Evolutionary conservation across 192 early-diverging fungal genomes (phyloP).

Genomic region (Lobosporangium transversale): DNA sequence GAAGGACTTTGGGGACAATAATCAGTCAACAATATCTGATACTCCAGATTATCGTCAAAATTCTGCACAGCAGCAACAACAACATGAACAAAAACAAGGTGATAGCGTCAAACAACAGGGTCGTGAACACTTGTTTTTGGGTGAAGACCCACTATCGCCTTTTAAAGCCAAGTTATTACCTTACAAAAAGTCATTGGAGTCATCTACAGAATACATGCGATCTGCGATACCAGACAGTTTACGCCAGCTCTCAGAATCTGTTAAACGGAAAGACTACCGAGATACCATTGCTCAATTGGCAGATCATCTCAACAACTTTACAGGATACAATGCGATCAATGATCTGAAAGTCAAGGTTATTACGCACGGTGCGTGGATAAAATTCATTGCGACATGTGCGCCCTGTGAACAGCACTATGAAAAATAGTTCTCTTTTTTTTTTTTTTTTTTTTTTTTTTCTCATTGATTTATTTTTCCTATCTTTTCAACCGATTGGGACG

Average conservation of each 20-base stretch:
- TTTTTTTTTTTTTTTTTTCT: no score
- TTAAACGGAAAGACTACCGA: conserved; percentile 44
- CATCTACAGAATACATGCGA: conserved; percentile 40
- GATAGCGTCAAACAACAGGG: background rate
- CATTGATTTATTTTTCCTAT: no score
- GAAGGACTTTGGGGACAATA: background rate
- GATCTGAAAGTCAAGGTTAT: conserved; percentile 72
- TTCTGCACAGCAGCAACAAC: background rate
- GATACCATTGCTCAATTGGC: conserved; percentile 37
- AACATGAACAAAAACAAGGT: background rate
- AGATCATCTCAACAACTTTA: conserved; percentile 71
- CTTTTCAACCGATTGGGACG: no score
- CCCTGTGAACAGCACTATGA: no score
- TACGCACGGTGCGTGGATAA: conserved; percentile 60
- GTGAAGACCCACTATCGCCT: conserved; percentile 19
- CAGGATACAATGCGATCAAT: conserved; percentile 76
- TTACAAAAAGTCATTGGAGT: conserved; percentile 27
- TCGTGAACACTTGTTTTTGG: background rate
- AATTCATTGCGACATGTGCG: no score
- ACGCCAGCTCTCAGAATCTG: conserved; percentile 39
- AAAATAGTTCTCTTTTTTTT: no score
- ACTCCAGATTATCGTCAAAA: background rate
- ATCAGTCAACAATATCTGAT: background rate
- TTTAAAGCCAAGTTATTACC: conserved; percentile 30
- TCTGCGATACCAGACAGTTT: conserved; percentile 24